Conservation (phyloP, 2,329 filamentous ascomycete genomes). For the Westerdykella ornata region DNA sequence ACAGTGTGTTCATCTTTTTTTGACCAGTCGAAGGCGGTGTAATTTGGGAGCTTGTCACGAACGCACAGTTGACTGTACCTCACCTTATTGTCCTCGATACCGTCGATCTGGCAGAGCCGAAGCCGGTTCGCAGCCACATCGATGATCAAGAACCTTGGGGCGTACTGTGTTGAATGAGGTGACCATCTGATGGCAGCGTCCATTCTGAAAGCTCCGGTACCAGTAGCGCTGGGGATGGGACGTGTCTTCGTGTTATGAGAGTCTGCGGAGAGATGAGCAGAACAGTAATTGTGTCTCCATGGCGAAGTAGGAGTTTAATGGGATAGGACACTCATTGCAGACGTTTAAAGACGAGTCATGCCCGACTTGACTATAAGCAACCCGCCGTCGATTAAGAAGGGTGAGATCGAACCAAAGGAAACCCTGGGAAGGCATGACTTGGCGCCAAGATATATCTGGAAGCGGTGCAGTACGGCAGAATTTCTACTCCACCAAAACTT, state of each 20-base stretch:
- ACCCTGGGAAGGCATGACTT: conserved; percentile 10
- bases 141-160: conserved; percentile 55
- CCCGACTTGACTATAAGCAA: too few relatives aligned
- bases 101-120: conserved; percentile 49
- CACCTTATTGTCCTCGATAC: conserved; percentile 34
- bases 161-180: conserved; percentile 47
- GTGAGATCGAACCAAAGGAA: too few relatives aligned
- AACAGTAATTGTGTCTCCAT: too few relatives aligned
- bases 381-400: too few relatives aligned
- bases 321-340: too few relatives aligned
- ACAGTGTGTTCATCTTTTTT: conserved; percentile 58
- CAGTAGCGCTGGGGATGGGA: too few relatives aligned
- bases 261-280: too few relatives aligned
- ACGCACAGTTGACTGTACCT: conserved; percentile 49
- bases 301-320: too few relatives aligned
- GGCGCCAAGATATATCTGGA: conserved; percentile 9
- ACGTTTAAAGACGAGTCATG: too few relatives aligned
- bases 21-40: conserved; percentile 62
- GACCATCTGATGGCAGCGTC: conserved; percentile 60
- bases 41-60: conserved; percentile 52
- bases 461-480: conserved; percentile 4
- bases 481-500: conserved; percentile 2
- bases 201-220: conserved; percentile 33
- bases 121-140: conserved; percentile 56
- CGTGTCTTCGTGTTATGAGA: too few relatives aligned